Conservation (phyloP, 179 eudicot genomes). For the Heliamphora ciliata region DNA sequence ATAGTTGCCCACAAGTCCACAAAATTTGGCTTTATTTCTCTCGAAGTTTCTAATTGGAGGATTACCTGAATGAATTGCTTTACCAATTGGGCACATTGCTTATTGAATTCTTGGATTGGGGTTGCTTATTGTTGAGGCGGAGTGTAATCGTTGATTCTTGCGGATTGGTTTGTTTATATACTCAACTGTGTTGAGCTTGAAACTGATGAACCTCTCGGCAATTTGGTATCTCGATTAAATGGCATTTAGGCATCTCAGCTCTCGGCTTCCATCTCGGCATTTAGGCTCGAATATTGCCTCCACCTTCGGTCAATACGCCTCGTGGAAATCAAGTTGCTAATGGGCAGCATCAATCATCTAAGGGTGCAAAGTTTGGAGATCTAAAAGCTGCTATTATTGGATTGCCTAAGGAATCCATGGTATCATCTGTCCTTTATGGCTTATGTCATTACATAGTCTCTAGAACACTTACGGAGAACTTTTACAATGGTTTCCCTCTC, state of each 20-base stretch:
- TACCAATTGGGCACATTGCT: not conserved
- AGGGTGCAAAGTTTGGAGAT: slow-evolving; percentile 56
- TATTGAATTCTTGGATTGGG: not conserved
- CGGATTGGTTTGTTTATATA: not conserved
- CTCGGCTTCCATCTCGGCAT: too few relatives aligned
- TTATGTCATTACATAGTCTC: not conserved
- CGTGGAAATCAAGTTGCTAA: slow-evolving; percentile 41
- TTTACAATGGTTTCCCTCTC: not conserved
- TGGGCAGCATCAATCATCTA: slow-evolving; percentile 38
- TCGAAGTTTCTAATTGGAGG: not conserved
- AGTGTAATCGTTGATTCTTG: not conserved
- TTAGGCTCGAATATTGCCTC: slow-evolving; percentile 45
- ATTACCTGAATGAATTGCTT: not conserved
- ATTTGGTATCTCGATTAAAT: slow-evolving; percentile 18
- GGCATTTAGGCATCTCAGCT: too few relatives aligned
- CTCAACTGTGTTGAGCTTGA: slow-evolving; percentile 11
- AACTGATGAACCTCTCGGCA: slow-evolving; percentile 33
- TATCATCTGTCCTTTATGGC: slow-evolving; percentile 21
- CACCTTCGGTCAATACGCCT: slow-evolving; percentile 35
- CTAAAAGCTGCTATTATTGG: slow-evolving; percentile 62
- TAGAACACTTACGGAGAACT: not conserved
- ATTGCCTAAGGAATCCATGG: slow-evolving; percentile 50
- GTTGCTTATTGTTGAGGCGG: slow-evolving; percentile 5
- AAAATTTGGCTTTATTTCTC: slow-evolving; percentile 8
- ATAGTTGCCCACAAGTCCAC: too few relatives aligned